Evolutionary conservation across 2,329 filamentous ascomycete genomes (phyloP).

Genomic region (Fusarium sp.): DNA sequence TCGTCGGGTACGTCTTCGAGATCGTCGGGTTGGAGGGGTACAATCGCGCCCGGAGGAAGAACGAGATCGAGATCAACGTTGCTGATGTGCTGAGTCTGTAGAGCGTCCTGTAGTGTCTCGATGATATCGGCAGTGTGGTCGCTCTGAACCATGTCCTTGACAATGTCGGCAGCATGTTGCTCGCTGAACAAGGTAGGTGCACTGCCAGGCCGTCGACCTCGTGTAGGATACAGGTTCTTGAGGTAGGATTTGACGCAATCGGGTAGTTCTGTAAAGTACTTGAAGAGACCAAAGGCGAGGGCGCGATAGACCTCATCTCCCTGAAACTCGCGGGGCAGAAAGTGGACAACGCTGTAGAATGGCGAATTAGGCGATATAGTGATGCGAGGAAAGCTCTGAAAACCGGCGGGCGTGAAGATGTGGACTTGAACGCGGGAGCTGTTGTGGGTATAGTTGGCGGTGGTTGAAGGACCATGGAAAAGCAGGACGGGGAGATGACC

Average conservation of each 20-base stretch:
- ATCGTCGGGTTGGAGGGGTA: conserved; percentile 68
- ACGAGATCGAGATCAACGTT: conserved; percentile 91
- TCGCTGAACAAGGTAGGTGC: conserved; percentile 81
- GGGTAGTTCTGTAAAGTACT: conserved; percentile 91
- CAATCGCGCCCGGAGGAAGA: conserved; percentile 79
- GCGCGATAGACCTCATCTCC: conserved; percentile 93
- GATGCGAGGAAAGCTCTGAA: conserved; percentile 88
- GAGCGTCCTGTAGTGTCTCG: conserved; percentile 74
- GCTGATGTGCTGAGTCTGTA: conserved; percentile 82
- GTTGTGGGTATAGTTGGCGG: conserved; percentile 84
- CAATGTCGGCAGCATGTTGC: conserved; percentile 90
- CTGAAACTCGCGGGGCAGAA: conserved; percentile 91
- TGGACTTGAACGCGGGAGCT: conserved; percentile 95
- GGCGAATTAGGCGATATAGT: conserved; percentile 93
- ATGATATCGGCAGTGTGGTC: conserved; percentile 80
- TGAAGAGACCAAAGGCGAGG: conserved; percentile 89
- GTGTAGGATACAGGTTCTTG: conserved; percentile 64
- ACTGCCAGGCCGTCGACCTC: conserved; percentile 68
- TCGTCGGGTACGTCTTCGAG: conserved; percentile 67
- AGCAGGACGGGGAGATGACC: conserved; percentile 83
- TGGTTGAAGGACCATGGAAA: conserved; percentile 92
- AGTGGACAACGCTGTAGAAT: conserved; percentile 88
- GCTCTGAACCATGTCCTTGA: conserved; percentile 82
- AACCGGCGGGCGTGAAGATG: conserved; percentile 87
- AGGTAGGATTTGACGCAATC: conserved; percentile 77